These are phyloP conservation scores for Dittrichia graveolens DNA, from an alignment of 129 eudicot species.

Conservation along the genomic window DNA sequence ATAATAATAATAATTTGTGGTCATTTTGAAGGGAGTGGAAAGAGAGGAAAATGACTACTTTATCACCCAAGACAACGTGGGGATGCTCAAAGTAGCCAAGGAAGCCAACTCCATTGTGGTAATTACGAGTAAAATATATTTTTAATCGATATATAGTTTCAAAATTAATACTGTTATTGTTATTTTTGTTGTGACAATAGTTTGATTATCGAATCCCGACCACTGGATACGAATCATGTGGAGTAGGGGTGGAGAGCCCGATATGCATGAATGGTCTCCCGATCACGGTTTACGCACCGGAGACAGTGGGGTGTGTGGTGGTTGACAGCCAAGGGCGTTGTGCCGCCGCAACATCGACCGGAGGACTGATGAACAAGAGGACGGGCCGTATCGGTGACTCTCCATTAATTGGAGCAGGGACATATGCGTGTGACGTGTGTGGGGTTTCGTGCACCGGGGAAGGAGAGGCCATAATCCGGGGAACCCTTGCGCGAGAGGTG, in stretches of 20 bases:
- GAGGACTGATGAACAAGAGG: slow-evolving; percentile 90
- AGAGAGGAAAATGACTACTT: slow-evolving; percentile 75
- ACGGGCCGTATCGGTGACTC: slow-evolving; percentile 87
- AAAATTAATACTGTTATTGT: neutral
- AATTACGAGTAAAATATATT: neutral
- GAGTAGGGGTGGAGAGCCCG: slow-evolving; percentile 54
- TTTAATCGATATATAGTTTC: neutral
- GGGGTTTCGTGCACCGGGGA: slow-evolving; percentile 97
- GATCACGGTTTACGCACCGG: slow-evolving; percentile 72
- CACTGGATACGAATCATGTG: slow-evolving; percentile 54
- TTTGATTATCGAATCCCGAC: slow-evolving; percentile 84
- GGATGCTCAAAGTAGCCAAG: slow-evolving; percentile 81
- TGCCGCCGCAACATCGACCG: slow-evolving; percentile 95
- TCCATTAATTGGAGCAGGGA: slow-evolving; percentile 82
- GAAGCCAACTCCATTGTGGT: slow-evolving; percentile 91
- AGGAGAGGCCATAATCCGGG: slow-evolving; percentile 90
- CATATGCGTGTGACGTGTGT: slow-evolving; percentile 74
- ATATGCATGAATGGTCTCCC: slow-evolving; percentile 83
- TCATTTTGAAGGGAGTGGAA: slow-evolving; percentile 64
- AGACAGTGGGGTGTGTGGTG: slow-evolving; percentile 92
- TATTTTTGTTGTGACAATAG: slow-evolving; percentile 34
- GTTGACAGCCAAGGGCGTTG: slow-evolving; percentile 84
- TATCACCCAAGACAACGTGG: slow-evolving; percentile 76
- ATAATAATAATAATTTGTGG: neutral
- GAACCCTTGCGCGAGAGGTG: slow-evolving; percentile 89